phyloP scores from a whole-genome alignment of 768 basidiomycete genomes.

The Boletus reticulatus region DNA sequence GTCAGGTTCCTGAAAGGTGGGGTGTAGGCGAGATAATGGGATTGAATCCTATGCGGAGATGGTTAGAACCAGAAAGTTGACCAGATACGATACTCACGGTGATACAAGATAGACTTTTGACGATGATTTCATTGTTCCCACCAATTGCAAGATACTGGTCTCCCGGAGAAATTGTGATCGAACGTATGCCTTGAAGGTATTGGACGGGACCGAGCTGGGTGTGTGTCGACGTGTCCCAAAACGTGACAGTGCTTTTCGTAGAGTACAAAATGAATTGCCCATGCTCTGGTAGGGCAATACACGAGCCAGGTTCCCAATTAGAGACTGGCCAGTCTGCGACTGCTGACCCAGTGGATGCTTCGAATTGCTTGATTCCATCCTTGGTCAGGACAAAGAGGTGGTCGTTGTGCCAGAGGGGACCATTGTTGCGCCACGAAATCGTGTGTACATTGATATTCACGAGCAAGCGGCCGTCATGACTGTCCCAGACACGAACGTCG shows the following conservation, averaged over 20 bases:
- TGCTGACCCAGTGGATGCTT: not conserved
- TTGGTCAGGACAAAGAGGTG: not conserved
- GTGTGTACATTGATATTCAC: not conserved
- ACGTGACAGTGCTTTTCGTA: not conserved
- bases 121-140: not conserved
- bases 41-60: not conserved
- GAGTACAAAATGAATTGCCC: not conserved
- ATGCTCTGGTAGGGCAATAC: not conserved
- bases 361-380: not conserved
- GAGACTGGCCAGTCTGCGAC: not conserved
- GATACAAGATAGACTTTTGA: not conserved
- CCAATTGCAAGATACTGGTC: not conserved
- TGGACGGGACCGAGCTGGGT: not conserved
- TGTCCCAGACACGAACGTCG: not conserved
- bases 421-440: not conserved
- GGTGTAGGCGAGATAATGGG: not conserved
- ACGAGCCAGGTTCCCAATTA: not conserved
- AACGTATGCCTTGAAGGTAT: not conserved
- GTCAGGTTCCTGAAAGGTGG: not conserved
- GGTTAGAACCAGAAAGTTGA: not conserved
- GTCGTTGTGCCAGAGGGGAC: constrained; percentile 3
- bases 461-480: not conserved
- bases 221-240: not conserved
- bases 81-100: not conserved
- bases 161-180: not conserved